Base-by-base conservation (phyloP, 345 rosid genomes). In the Dipteronia sinensis region DNA sequence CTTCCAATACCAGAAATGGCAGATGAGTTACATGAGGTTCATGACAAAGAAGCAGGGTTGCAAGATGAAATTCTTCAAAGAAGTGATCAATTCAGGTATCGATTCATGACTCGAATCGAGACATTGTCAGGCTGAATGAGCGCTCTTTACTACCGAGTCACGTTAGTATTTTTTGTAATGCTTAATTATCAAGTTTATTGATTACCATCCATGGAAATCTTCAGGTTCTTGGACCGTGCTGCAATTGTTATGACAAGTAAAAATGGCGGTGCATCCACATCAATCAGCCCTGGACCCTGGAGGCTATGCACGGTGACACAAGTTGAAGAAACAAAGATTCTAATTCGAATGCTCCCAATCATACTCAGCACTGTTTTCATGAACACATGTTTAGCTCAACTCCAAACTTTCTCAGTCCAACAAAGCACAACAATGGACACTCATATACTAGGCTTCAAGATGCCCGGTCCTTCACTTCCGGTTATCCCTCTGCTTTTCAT, bases 331-430 rank as follows among this genome's bases (percentile, higher is more conserved):
- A 81, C 91, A 4, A 91, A 91, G 74, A 87, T 89, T 75, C 61
- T 91, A 17, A 16, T 89, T 56, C 83, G 91, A 10, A 88, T 91
- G 90, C 83, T 87, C 15, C 95, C 95, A 0, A 83, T 89, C 38
- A 72, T 87, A 62, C 74, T 88, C 0, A 86, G 93, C 82, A 91
- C 95, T 13, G 83, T 91, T 69, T 87, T 91, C 84, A 87, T 91
- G 86, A 91, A 89, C 77, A 88, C 91, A 13, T 91, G 93, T 61
- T 78, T 91, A 76, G 95, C 93, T 78, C 93, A 91, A 74, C 91
- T 91, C 66, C 89, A 86, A 34, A 89, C 94, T 15, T 89, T 91
- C 78, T 73, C 88, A 10, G 73, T 86, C 83, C 92, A 86, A 64
- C 92, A 91, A 67, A 84, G 89, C 89, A 85, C 86, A 15, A 89